Percentiles rank a stretch among this genome's conserved stretches.
Evolutionary conservation across 2,329 filamentous ascomycete genomes (phyloP).

Genomic region (Nothophaeocryptopus gaeumannii): DNA sequence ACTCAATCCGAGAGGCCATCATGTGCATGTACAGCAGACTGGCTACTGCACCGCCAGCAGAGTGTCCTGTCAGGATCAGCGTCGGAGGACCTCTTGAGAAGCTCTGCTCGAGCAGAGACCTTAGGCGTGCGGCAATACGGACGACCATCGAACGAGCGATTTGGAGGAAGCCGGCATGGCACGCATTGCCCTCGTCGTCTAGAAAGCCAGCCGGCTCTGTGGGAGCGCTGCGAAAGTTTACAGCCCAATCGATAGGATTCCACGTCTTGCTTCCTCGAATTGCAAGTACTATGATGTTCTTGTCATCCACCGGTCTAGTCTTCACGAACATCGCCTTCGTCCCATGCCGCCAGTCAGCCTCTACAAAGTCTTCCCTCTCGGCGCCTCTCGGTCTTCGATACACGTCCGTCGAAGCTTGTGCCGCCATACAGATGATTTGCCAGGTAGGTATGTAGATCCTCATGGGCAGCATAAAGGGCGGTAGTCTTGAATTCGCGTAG

Average conservation of each 20-base stretch:
- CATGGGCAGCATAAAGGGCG: constrained; percentile 64
- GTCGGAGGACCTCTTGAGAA: constrained; percentile 64
- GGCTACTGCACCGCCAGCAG: constrained; percentile 80
- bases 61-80: constrained; percentile 80
- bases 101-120: constrained; percentile 68
- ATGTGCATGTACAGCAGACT: constrained; percentile 79
- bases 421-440: constrained; percentile 73
- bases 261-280: constrained; percentile 68
- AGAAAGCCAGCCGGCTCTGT: constrained; percentile 66
- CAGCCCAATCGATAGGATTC: constrained; percentile 80
- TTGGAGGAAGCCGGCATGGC: constrained; percentile 75
- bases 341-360: constrained; percentile 68
- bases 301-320: constrained; percentile 72
- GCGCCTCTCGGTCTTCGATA: constrained; percentile 63
- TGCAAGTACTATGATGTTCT: constrained; percentile 77
- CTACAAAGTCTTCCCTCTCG: constrained; percentile 67
- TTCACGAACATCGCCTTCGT: constrained; percentile 85
- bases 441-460: constrained; percentile 72
- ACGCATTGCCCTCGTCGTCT: constrained; percentile 73
- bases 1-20: constrained; percentile 60
- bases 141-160: constrained; percentile 72
- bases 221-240: constrained; percentile 72
- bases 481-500: constrained; percentile 74
- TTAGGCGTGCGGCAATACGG: constrained; percentile 68
- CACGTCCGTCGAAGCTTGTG: constrained; percentile 71